Evolutionary conservation across 169 alveolate genomes (phyloP).

Genomic region (Babesia ovis): DNA sequence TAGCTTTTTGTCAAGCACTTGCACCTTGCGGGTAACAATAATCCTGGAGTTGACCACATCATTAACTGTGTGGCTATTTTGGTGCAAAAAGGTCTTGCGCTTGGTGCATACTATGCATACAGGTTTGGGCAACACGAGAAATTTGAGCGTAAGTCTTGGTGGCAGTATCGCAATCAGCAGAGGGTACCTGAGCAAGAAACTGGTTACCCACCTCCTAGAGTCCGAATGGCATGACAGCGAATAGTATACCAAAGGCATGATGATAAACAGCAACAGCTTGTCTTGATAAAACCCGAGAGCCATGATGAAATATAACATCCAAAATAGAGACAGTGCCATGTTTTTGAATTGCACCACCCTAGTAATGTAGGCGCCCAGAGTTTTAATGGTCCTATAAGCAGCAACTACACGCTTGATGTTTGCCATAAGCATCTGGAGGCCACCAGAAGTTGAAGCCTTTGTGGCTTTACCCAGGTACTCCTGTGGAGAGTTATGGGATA

Average conservation of each 20-base stretch:
- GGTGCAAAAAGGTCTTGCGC: conserved; percentile 17
- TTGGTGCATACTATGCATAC: conserved; percentile 61
- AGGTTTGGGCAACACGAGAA: conserved; percentile 55
- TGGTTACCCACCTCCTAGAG: conserved; percentile 2
- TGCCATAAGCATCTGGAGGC: conserved; percentile 50
- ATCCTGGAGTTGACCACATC: conserved; percentile 7
- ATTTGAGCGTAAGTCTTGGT: conserved; percentile 13
- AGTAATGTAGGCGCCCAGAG: conserved; percentile 22
- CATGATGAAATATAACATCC: conserved; percentile 37
- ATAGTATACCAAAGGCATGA: conserved; percentile 43
- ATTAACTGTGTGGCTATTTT: conserved; percentile 10
- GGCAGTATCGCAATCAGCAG: conserved; percentile 59
- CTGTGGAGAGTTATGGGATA: conserved; percentile 43
- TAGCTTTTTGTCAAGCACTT: background rate
- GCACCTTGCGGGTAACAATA: conserved; percentile 8
- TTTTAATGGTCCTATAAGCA: conserved; percentile 27
- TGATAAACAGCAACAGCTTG: conserved; percentile 28
- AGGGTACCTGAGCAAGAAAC: conserved; percentile 55
- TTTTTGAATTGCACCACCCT: conserved; percentile 44
- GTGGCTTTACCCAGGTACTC: conserved; percentile 56
- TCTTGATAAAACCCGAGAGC: conserved; percentile 56
- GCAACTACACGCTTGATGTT: conserved; percentile 50
- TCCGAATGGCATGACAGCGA: conserved; percentile 37
- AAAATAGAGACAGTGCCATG: conserved; percentile 29
- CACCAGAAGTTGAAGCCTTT: conserved; percentile 53